Evolutionary conservation across 345 rosid species (phyloP), one percentile per base, ranked within the genome.

Genomic region (Brassica nigra): DNA sequence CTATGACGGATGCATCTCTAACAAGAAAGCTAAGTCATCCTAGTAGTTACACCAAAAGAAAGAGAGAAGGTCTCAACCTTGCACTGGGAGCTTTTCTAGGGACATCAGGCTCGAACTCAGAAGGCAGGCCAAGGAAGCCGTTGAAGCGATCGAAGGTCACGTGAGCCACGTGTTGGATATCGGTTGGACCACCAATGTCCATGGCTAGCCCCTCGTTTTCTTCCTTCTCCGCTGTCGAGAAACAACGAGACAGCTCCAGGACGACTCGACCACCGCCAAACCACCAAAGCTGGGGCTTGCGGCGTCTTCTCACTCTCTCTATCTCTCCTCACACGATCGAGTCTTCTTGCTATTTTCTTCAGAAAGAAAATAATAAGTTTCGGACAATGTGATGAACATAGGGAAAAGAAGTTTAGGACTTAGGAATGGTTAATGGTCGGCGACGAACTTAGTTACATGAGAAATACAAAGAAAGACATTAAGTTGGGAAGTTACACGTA

Each of bases 91-190:
- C 93, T 78, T 94, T 82, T 44, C 89, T 80, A 27, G 90, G 88
- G 30, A 94, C 93, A 71, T 93, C 98, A 39, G 94, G 95, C 86
- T 95, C 98, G 68, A 90, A 85, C 92, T 95, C 99, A 61, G 88
- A 90, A 27, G 97, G 98, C 82, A 95, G 85, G 49, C 99, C 99
- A 66, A 89, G 86, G 80, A 93, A 95, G 18, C 99, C 99, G 79
- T 91, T 84, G 73, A 93, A 95, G 78, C 98, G 90, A 83, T 95
- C 99, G 70, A 93, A 95, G 63, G 99, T 95, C 15, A 95, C 99
- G 71, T 93, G 98, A 8, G 97, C 92, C 70, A 95, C 97, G 67
- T 95, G 99, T 2, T 92, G 85, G 28, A 95, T 91, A 76, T 93
- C 58, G 29, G 91, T 91, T 0, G 99, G 99, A 83, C 83, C 83